Evolutionary conservation across 2,329 filamentous ascomycete species (phyloP).

Genomic region (Chalara sp.): DNA sequence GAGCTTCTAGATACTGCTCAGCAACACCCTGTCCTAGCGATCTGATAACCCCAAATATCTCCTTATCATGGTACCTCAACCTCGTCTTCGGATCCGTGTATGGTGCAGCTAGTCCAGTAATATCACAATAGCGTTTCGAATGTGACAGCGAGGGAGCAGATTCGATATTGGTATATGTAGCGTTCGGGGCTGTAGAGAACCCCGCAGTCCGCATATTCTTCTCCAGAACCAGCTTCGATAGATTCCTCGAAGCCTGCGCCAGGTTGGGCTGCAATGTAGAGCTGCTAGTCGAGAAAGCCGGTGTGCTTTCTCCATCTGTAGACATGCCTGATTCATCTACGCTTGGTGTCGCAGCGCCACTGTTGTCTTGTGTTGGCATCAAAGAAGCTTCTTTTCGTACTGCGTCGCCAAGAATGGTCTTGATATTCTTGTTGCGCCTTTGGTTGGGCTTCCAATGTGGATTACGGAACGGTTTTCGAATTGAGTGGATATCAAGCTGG

Average conservation of each 20-base stretch:
- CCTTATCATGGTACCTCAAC: constrained; percentile 85
- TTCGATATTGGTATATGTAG: constrained; percentile 95
- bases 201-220: constrained; percentile 55
- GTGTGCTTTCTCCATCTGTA: constrained; percentile 38
- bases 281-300: constrained; percentile 33
- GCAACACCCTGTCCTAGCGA: constrained; percentile 73
- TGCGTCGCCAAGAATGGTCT: constrained; percentile 88
- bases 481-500: constrained; percentile 80
- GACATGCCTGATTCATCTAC: constrained; percentile 46
- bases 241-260: constrained; percentile 78
- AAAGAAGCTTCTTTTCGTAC: constrained; percentile 84
- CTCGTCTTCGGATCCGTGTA: constrained; percentile 95
- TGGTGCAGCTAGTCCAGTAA: constrained; percentile 84
- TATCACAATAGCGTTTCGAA: constrained; percentile 87
- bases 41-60: constrained; percentile 81
- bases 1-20: constrained; percentile 82
- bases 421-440: constrained; percentile 98
- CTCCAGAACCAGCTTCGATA: constrained; percentile 83
- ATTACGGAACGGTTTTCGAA: constrained; percentile 86
- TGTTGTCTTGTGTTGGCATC: constrained; percentile 74
- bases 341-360: constrained; percentile 65
- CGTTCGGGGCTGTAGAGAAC: constrained; percentile 47
- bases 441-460: constrained; percentile 84
- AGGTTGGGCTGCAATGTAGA: constrained; percentile 57
- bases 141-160: constrained; percentile 83